These are phyloP conservation scores for Spathaspora arborariae DNA, from an alignment of 805 yeast genomes.

Conservation along the genomic window DNA sequence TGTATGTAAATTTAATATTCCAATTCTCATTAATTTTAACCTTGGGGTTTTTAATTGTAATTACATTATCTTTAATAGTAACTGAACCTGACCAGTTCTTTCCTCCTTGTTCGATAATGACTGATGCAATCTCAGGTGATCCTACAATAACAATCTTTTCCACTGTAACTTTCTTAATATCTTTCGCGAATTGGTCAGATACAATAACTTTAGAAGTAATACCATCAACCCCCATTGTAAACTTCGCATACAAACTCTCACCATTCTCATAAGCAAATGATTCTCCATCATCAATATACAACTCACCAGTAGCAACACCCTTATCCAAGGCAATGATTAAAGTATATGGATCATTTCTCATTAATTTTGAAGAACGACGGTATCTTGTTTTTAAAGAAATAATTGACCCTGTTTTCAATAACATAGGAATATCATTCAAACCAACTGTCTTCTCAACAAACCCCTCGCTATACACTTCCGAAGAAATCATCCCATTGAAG, in stretches of 20 bases:
- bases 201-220: constrained; percentile 16
- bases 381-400: constrained; percentile 64
- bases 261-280: constrained; percentile 54
- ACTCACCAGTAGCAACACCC: constrained; percentile 49
- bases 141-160: constrained; percentile 43
- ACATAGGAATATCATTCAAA: constrained; percentile 65
- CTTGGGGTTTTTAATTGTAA: constrained; percentile 46
- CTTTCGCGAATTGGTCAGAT: constrained; percentile 9
- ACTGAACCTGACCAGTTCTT: constrained; percentile 30
- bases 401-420: constrained; percentile 76
- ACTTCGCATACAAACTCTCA: constrained; percentile 25
- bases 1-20: constrained; percentile 28
- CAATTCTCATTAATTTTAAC: constrained; percentile 46
- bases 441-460: constrained; percentile 37
- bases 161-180: constrained; percentile 37
- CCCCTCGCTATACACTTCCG: constrained; percentile 21
- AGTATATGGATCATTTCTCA: constrained; percentile 79
- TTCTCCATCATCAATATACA: constrained; percentile 86
- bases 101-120: constrained; percentile 34
- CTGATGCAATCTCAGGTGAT: constrained; percentile 9
- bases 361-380: constrained; percentile 74
- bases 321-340: constrained; percentile 56
- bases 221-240: constrained; percentile 12
- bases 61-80: constrained; percentile 11
- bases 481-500: constrained; percentile 27